Evolutionary conservation across 2,329 filamentous ascomycete species (phyloP).

Genomic region (Thelonectria discophora): DNA sequence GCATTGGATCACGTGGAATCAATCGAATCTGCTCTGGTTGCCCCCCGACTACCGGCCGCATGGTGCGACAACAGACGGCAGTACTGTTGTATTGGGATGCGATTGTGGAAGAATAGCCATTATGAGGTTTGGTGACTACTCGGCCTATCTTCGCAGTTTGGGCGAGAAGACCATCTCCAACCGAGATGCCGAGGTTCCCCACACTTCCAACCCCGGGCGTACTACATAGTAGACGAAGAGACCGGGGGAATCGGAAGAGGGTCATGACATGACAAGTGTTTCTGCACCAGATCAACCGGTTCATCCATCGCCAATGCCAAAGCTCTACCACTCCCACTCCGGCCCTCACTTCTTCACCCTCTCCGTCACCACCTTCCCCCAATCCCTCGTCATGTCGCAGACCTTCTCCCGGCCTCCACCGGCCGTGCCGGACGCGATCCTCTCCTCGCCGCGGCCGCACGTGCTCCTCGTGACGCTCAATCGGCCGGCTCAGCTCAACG

Average conservation of each 20-base stretch:
- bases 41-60: neutral
- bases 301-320: conserved; percentile 5
- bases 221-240: conserved; percentile 7
- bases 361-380: conserved; percentile 18
- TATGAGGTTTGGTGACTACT: neutral
- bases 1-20: neutral
- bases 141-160: no score
- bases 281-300: neutral
- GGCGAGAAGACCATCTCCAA: neutral
- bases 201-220: conserved; percentile 29
- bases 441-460: conserved; percentile 63
- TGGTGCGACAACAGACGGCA: neutral
- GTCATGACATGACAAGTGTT: neutral
- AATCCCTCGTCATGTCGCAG: conserved; percentile 37
- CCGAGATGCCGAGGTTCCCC: conserved; percentile 46
- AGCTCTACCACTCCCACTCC: conserved; percentile 29
- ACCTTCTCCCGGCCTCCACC: conserved; percentile 51
- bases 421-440: conserved; percentile 49
- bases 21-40: neutral
- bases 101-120: neutral
- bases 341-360: conserved; percentile 34
- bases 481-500: conserved; percentile 66
- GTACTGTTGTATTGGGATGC: neutral
- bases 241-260: conserved; percentile 25
- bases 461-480: conserved; percentile 69